Percentiles rank a stretch among this genome's conserved stretches.
These are phyloP conservation scores for Carex arenaria DNA, from an alignment of 202 grass and related monocot species.

Conservation along the genomic window DNA sequence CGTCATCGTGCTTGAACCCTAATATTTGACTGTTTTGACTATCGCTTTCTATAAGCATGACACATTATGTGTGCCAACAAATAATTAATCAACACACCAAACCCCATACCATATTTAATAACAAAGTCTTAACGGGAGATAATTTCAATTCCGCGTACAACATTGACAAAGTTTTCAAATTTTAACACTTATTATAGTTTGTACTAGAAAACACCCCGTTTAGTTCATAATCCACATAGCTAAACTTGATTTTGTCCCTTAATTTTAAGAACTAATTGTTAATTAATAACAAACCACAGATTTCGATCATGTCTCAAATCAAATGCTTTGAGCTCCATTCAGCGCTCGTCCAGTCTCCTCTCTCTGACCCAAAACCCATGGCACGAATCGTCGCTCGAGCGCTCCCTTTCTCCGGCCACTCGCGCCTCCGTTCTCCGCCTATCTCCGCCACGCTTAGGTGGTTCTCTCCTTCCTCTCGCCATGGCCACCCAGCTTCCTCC, in stretches of 20 bases:
- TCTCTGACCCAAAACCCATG: constrained; percentile 39
- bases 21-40: no score
- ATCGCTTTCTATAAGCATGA: background rate
- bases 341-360: constrained; percentile 10
- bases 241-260: background rate
- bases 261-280: background rate
- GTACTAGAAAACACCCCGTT: background rate
- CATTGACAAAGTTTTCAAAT: background rate
- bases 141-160: background rate
- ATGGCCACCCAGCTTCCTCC: background rate
- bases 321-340: background rate
- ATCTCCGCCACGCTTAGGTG: constrained; percentile 17
- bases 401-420: constrained; percentile 52
- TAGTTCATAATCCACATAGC: background rate
- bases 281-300: background rate
- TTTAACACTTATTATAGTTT: no score
- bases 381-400: constrained; percentile 65
- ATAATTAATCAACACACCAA: background rate
- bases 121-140: background rate
- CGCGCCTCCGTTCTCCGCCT: constrained; percentile 19
- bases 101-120: background rate
- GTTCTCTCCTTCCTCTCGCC: constrained; percentile 11
- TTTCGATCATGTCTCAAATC: background rate
- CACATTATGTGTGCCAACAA: background rate
- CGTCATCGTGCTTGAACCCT: no score